Base-by-base conservation (phyloP, 2,329 filamentous ascomycete species). In the Talaromyces islandicus region DNA sequence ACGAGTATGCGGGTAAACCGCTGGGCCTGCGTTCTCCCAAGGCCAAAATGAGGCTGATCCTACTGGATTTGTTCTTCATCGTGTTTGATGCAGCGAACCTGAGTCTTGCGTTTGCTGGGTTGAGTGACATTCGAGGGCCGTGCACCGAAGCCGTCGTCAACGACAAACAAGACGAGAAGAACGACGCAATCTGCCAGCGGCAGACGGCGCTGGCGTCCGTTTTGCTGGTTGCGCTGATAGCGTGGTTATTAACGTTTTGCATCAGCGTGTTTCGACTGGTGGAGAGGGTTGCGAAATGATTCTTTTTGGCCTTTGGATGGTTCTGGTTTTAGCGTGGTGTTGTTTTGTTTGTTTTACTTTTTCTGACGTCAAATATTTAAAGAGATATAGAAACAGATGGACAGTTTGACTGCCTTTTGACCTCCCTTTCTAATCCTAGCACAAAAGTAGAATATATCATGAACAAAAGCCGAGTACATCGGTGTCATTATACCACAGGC, bases 61-160 rank as follows among this genome's bases (percentile, higher is more conserved):
- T 99, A 58, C 84, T 96, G 60, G 94, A 99, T 75, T 82, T 99
- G 3, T 88, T 97, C 69, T 99, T 99, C 73, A 96, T 99, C 69
- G 92, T 97, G 48, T 96, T 99, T 78, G 93, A 96, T 74, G 92
- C 92, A 4, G 92, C 92, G 56, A 97, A 96, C 76, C 84, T 96
- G 27, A 90, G 91, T 46, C 80, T 99, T 64, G 92, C 93, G 1
- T 96, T 97, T 72, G 89, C 91, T 71, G 89, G 91, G 9, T 79
- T 97, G 58, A 88, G 81, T 6, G 84, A 88, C 66, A 78, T 81
- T 30, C 79, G 81, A 46, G 87, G 86, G 71, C 77, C 78, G 38
- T 91, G 72, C 81, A 84, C 70, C 75, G 82, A 69, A 74, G 67
- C 75, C 62, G 64, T 71, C 64, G 62, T 77, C 66, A 74, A 77